A percentile compares a stretch with the other conserved stretches of the same genome.
Evolutionary conservation across 108 stramenopile genomes (phyloP).

Genomic region (Cyclotella choctawhatcheeana): DNA sequence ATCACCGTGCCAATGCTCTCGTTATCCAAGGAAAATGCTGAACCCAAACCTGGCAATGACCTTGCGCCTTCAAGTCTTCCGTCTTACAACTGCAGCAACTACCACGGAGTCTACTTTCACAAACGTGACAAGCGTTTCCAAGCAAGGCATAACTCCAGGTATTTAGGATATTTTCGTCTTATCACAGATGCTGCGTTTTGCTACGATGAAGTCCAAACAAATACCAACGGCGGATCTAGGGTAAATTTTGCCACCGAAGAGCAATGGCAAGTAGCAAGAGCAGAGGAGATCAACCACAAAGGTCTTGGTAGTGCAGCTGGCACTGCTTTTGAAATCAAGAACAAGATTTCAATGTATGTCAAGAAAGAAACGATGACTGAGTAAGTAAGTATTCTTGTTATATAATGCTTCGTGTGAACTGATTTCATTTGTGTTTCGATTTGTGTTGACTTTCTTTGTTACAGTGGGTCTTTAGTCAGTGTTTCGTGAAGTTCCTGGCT

Average conservation of each 20-base stretch:
- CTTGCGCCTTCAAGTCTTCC: no score
- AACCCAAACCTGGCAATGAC: no score
- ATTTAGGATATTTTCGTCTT: neutral
- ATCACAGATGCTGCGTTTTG: constrained; percentile 3
- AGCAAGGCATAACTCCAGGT: neutral
- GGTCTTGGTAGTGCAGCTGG: neutral
- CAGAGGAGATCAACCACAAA: neutral
- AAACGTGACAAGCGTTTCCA: constrained; percentile 1
- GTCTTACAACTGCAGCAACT: neutral
- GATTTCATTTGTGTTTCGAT: no score
- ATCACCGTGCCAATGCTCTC: no score
- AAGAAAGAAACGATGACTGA: neutral
- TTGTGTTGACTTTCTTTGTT: no score
- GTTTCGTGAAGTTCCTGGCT: no score
- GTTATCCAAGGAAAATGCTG: no score
- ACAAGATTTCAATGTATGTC: neutral
- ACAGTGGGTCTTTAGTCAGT: no score
- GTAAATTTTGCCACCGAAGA: constrained; percentile 4
- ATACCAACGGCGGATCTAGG: constrained; percentile 5
- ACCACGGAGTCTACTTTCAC: neutral
- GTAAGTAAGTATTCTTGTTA: neutral
- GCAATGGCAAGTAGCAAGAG: neutral
- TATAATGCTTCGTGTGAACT: neutral
- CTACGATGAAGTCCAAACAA: neutral
- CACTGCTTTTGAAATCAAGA: neutral